phyloP scores from a whole-genome alignment of 2,329 filamentous ascomycete genomes.

The Exophiala calicioides region DNA sequence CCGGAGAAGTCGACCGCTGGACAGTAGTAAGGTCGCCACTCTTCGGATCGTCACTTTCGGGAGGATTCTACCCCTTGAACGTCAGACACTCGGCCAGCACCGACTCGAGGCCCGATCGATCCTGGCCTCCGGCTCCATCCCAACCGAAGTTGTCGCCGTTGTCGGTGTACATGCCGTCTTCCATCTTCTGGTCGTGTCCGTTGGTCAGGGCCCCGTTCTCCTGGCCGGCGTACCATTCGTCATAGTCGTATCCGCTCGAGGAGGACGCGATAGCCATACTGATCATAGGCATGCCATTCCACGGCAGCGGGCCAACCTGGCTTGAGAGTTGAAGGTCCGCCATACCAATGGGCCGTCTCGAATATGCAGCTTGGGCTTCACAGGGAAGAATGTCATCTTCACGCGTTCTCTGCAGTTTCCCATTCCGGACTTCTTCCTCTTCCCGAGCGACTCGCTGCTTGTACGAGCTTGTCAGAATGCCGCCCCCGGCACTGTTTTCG shows the following conservation, averaged over 20 bases:
- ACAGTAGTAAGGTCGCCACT: too few species aligned
- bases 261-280: conserved; percentile 68
- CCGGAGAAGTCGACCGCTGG: too few species aligned
- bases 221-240: conserved; percentile 55
- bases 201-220: conserved; percentile 12
- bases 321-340: conserved; percentile 76
- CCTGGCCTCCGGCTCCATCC: conserved; percentile 57
- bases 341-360: conserved; percentile 71
- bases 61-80: conserved; percentile 15
- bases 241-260: conserved; percentile 75
- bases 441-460: conserved; percentile 72
- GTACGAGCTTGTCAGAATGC: conserved; percentile 79
- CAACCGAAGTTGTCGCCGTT: conserved; percentile 62
- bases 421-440: conserved; percentile 70
- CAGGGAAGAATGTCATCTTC: conserved; percentile 73
- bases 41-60: not conserved
- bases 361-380: conserved; percentile 73
- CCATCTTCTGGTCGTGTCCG: conserved; percentile 19
- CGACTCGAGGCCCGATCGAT: conserved; percentile 28
- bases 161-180: conserved; percentile 39
- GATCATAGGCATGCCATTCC: conserved; percentile 76
- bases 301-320: conserved; percentile 71
- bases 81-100: conserved; percentile 48
- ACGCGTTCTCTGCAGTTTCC: conserved; percentile 72
- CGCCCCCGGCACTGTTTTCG: conserved; percentile 65